Conservation (phyloP, 2,329 filamentous ascomycete genomes). For the Colletotrichum melonis region DNA sequence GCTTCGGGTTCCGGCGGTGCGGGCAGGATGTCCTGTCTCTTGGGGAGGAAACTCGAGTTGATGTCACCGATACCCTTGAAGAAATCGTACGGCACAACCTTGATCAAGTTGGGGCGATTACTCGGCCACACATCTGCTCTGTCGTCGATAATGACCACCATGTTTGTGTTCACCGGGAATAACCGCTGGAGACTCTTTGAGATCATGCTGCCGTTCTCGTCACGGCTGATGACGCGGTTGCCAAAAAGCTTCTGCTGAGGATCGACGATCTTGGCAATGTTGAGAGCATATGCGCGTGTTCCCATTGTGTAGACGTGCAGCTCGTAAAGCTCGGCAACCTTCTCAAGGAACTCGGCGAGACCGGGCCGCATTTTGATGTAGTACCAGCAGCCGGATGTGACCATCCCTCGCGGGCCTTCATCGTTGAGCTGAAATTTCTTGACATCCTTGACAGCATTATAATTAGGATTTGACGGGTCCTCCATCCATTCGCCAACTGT, state of each 20-base stretch:
- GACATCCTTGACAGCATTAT: conserved; percentile 90
- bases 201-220: conserved; percentile 94
- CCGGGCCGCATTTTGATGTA: conserved; percentile 98
- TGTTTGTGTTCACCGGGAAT: conserved; percentile 97
- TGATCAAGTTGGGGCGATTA: conserved; percentile 93
- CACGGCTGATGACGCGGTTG: conserved; percentile 93
- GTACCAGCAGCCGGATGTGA: conserved; percentile 82
- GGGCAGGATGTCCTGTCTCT: conserved; percentile 68
- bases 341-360: conserved; percentile 81
- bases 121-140: conserved; percentile 93
- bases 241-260: conserved; percentile 90
- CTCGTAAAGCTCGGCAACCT: conserved; percentile 86
- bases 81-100: conserved; percentile 95
- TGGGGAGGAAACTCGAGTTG: conserved; percentile 96
- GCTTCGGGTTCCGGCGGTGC: conserved; percentile 6
- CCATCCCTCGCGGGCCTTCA: conserved; percentile 77
- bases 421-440: conserved; percentile 89
- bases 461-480: conserved; percentile 89
- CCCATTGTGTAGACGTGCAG: conserved; percentile 99
- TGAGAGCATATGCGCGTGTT: conserved; percentile 92
- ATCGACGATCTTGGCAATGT: conserved; percentile 93
- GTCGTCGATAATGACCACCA: conserved; percentile 99
- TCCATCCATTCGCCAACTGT: conserved; percentile 96
- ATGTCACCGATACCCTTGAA: conserved; percentile 99
- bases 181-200: conserved; percentile 90